Evolutionary conservation across 1,284 basidiomycete species (phyloP).

Genomic region (Moesziomyces parantarcticus): DNA sequence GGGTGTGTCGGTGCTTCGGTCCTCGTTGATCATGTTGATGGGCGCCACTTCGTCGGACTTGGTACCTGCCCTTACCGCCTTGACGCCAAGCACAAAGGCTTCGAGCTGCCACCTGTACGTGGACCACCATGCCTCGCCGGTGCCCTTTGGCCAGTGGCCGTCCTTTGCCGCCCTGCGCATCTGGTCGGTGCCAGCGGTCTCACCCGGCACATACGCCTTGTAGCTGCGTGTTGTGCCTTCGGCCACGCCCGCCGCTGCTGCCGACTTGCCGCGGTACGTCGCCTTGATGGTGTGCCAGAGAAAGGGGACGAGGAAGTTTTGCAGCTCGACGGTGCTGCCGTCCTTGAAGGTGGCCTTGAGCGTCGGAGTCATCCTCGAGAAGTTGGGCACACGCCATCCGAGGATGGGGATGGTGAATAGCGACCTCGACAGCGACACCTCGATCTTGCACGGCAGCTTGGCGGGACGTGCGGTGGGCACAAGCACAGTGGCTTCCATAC

Average conservation of each 20-base stretch:
- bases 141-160: slow-evolving; percentile 50
- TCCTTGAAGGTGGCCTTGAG: slow-evolving; percentile 42
- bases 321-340: slow-evolving; percentile 40
- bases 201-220: slow-evolving; percentile 41
- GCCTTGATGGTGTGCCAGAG: slow-evolving; percentile 47
- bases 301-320: slow-evolving; percentile 48
- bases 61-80: slow-evolving; percentile 21
- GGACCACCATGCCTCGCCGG: slow-evolving; percentile 46
- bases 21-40: slow-evolving; percentile 42
- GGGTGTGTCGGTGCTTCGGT: slow-evolving; percentile 15
- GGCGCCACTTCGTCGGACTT: slow-evolving; percentile 19
- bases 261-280: slow-evolving; percentile 37
- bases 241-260: slow-evolving; percentile 14
- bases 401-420: slow-evolving; percentile 19
- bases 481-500: slow-evolving; percentile 41
- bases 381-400: slow-evolving; percentile 20
- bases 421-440: slow-evolving; percentile 11
- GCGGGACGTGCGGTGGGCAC: slow-evolving; percentile 48
- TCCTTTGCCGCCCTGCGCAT: slow-evolving; percentile 53
- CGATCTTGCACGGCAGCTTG: slow-evolving; percentile 48
- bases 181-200: slow-evolving; percentile 36
- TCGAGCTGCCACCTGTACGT: slow-evolving; percentile 56
- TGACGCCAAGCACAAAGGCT: slow-evolving; percentile 43
- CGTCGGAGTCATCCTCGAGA: slow-evolving; percentile 1
- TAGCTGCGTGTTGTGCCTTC: slow-evolving; percentile 24